Base-by-base conservation (phyloP, 2,329 filamentous ascomycete genomes). In the Tolypocladium inflatum region DNA sequence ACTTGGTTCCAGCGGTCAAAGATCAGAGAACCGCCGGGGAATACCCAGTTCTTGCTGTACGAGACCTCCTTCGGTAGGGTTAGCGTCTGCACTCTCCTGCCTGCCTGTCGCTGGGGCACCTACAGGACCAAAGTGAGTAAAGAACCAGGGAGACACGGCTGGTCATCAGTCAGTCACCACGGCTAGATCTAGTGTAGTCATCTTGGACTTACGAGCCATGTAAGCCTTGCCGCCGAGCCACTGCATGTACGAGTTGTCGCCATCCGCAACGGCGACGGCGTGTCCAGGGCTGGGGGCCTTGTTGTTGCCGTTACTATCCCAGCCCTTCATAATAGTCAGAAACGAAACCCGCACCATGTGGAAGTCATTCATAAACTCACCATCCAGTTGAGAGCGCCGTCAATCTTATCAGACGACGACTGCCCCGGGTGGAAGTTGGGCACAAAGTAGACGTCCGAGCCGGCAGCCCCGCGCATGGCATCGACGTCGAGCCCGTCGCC, bases 21-120 rank as follows among this genome's bases (percentile, higher is more conserved):
- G 78, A 84, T 85, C 8, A 86, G 70, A 48, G 78, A 72, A 60
- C 85, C 83, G 9, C 80, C 78, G 3, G 78, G 78, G 73, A 82
- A 87, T 1, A 86, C 73, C 76, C 78, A 82, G 63, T 81, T 80
- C 72, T 84, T 79, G 63, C 70, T 71, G 61, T 75, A 80, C 11
- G 73, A 65, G 23, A 77, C 72, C 56, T 74, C 37, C 37, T 38
- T 13, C 7, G 13, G 15, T 17, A 17, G 37, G 5, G 37, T 38
- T 38, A 38, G 37, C 37, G 8, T 38, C 15, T 17, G 37, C 5
- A 17, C 37, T 4, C 26, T 33, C 30, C 30, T 33, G 1, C 7
- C 8, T 33, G 30, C 17, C 11, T 5, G 15, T 38, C 37, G 37
- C 37, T 6, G 37, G 15, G 37, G 13, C 15, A 7, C 37, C 17